phyloP scores from a whole-genome alignment of 1,284 basidiomycete genomes.

The Cryptococcus maquisensis region DNA sequence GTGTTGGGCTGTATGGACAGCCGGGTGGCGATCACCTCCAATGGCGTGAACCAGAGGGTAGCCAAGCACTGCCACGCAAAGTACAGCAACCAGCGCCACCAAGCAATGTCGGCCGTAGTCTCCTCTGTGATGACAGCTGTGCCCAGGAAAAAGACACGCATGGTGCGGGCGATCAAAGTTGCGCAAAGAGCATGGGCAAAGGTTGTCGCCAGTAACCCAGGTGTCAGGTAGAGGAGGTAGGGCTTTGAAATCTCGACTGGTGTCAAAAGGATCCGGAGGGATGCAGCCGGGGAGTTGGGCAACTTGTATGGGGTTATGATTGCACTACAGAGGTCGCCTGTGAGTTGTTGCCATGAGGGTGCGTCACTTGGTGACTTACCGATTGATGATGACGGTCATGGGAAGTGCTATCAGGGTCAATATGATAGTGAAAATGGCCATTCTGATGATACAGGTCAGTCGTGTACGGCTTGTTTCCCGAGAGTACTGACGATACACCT shows the following conservation, averaged over 20 bases:
- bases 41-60: conserved; percentile 65
- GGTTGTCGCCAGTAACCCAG: conserved; percentile 70
- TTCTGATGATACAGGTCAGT: conserved; percentile 16
- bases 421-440: conserved; percentile 48
- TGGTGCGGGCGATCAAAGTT: conserved; percentile 61
- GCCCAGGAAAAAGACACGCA: conserved; percentile 65
- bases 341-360: no score
- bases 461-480: not conserved
- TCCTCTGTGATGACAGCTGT: conserved; percentile 31
- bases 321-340: conserved; percentile 52
- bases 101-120: conserved; percentile 17
- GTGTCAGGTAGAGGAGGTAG: conserved; percentile 76
- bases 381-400: conserved; percentile 70
- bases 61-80: conserved; percentile 57
- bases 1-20: conserved; percentile 81
- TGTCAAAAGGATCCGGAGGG: conserved; percentile 70
- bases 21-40: conserved; percentile 76
- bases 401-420: conserved; percentile 76
- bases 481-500: conserved; percentile 55
- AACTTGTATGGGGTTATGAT: conserved; percentile 82
- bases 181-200: conserved; percentile 64
- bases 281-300: conserved; percentile 59
- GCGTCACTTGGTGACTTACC: conserved; percentile 51
- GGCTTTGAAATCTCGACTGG: conserved; percentile 74
- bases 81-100: conserved; percentile 54